Percentiles rank a stretch among this genome's conserved stretches.
phyloP scores from a whole-genome alignment of 2,329 filamentous ascomycete genomes.

The Colletotrichum coccodes region DNA sequence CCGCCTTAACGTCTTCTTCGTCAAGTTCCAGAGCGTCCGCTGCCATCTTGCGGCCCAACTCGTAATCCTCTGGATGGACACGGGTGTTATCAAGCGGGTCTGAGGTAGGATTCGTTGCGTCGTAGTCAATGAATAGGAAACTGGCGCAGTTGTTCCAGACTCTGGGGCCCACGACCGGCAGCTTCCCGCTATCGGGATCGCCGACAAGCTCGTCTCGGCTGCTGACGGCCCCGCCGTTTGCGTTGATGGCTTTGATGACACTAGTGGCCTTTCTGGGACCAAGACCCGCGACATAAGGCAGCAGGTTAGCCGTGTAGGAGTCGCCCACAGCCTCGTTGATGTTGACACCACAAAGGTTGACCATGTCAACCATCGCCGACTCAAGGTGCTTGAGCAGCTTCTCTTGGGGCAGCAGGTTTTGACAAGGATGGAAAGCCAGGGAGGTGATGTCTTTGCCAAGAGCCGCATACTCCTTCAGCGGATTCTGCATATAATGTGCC shows the following conservation, averaged over 20 bases:
- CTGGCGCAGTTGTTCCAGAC: slow-evolving; percentile 98
- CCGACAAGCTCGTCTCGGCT: slow-evolving; percentile 90
- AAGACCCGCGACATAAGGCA: slow-evolving; percentile 91
- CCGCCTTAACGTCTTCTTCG: slow-evolving; percentile 96
- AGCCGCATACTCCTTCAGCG: slow-evolving; percentile 95
- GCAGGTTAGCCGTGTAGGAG: slow-evolving; percentile 82
- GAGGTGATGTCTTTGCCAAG: slow-evolving; percentile 89
- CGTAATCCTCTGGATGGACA: slow-evolving; percentile 98
- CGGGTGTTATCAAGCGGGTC: slow-evolving; percentile 97
- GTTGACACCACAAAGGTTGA: slow-evolving; percentile 95
- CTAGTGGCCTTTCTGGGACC: slow-evolving; percentile 91
- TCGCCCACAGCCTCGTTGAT: slow-evolving; percentile 92
- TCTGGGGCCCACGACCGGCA: slow-evolving; percentile 84
- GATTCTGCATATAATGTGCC: slow-evolving; percentile 92
- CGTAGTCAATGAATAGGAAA: slow-evolving; percentile 91
- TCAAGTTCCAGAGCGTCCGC: slow-evolving; percentile 96
- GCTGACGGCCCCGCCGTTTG: slow-evolving; percentile 86
- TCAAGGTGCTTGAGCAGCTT: slow-evolving; percentile 89
- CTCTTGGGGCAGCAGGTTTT: slow-evolving; percentile 87
- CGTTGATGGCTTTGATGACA: slow-evolving; percentile 80
- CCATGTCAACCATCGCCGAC: slow-evolving; percentile 98
- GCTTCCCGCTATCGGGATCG: slow-evolving; percentile 81
- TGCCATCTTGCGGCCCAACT: slow-evolving; percentile 97
- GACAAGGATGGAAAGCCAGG: slow-evolving; percentile 88
- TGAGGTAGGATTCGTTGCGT: slow-evolving; percentile 81